Evolutionary conservation across 257 asterid genomes (phyloP), one percentile per base, ranked within the genome.

Genomic region (Plantago ovata): DNA sequence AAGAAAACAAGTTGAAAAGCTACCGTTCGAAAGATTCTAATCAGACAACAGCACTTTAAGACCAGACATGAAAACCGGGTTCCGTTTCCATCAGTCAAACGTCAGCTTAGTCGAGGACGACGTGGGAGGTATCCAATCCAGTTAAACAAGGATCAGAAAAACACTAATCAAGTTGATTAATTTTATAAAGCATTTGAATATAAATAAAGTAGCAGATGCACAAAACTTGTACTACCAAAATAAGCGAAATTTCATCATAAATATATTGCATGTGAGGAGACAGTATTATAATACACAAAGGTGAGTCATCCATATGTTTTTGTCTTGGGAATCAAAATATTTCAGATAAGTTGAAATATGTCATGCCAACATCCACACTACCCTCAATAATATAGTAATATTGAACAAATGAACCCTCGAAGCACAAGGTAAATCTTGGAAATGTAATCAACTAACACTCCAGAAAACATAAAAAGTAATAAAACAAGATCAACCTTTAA

Each of bases 211-310:
- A 64, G 53, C 62, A 72, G 57, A 57, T 58, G 68, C 72, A 69
- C 18, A 65, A 55, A 71, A 60, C 55, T 70, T 58, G 44, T 69
- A 72, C 77, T 68, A 58, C 70, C 68, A 47, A 67, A 52, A 62
- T 50, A 57, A 71, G 73, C 60, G 46, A 81, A 56, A 66, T 72
- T 56, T 56, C 64, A 66, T 62, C 74, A 62, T 38, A 73, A 72
- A 66, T 75, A 70, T 61, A 68, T 50, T 71, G 83, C 98, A 91
- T 91, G 98, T 85, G 96, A 79, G 63, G 20, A 41, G 72, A 59
- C 69, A 79, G 76, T 83, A 72, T 65, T 69, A 79, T 81, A 82
- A 24, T 28, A 45, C 44, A 69, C 39, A 52, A 50, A 69, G 77
- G 69, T 74, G 83, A 72, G 92, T 72, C 64, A 61, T 78, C 77